phyloP scores from a whole-genome alignment of 805 yeast species.

The Myxozyma kluyveri region DNA sequence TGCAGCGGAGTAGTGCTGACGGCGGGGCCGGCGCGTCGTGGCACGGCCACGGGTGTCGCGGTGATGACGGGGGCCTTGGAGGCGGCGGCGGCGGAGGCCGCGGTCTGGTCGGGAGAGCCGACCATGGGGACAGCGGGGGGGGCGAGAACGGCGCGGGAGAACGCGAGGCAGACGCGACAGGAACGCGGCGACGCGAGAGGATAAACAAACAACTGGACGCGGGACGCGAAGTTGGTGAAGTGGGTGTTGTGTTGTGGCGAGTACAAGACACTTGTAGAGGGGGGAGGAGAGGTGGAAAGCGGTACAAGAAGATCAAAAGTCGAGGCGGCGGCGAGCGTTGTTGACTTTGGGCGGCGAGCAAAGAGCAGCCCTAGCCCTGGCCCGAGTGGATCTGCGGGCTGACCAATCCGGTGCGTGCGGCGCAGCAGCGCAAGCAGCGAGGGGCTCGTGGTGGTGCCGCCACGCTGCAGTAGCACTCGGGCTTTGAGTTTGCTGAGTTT shows the following conservation, averaged over 20 bases:
- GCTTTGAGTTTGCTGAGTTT: no score
- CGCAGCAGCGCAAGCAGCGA: not conserved
- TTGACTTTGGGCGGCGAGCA: not conserved
- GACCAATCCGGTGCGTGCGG: not conserved
- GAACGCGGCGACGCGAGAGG: not conserved
- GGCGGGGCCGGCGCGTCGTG: slow-evolving; percentile 4
- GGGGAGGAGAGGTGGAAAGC: no score
- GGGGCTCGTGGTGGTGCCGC: not conserved
- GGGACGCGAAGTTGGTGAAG: not conserved
- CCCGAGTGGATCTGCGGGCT: not conserved
- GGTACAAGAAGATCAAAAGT: no score
- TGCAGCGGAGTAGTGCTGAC: not conserved
- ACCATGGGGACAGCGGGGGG: not conserved
- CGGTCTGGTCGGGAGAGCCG: not conserved
- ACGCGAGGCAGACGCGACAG: not conserved
- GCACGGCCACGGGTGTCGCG: slow-evolving; percentile 16
- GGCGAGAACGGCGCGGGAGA: not conserved
- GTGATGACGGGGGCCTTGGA: slow-evolving; percentile 5
- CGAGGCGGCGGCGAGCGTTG: no score
- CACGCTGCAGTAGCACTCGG: no score
- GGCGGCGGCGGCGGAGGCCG: not conserved
- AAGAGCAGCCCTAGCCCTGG: not conserved
- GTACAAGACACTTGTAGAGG: not conserved
- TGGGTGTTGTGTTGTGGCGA: not conserved
- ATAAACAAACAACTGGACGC: not conserved